phyloP scores from a whole-genome alignment of 768 basidiomycete genomes.

The Glaciozyma antarctica region DNA sequence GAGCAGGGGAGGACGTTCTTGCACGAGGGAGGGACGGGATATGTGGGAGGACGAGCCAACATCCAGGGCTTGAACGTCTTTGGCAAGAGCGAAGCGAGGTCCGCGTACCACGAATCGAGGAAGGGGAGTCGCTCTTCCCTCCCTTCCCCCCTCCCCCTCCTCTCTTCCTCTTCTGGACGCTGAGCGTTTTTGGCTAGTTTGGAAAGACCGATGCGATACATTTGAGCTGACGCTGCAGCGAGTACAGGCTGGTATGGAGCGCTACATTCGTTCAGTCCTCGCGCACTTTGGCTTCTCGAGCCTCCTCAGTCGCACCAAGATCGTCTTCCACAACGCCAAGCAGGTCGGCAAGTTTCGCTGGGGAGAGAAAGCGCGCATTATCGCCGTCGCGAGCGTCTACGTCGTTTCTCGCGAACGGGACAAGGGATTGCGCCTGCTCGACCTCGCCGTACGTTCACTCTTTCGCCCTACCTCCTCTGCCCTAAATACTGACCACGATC shows the following conservation, averaged over 20 bases:
- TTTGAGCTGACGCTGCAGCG: not conserved
- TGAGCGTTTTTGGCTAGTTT: not conserved
- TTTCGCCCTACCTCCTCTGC: not conserved
- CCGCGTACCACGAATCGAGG: conserved; percentile 8
- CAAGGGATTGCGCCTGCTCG: conserved; percentile 7
- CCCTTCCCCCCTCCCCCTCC: not conserved
- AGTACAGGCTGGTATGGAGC: conserved; percentile 5
- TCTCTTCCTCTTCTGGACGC: not conserved
- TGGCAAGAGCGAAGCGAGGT: conserved; percentile 1
- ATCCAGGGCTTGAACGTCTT: not conserved
- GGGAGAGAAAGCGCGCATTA: conserved; percentile 12
- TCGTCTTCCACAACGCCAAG: conserved; percentile 10
- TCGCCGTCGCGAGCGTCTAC: conserved; percentile 22
- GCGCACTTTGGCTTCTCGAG: conserved; percentile 1
- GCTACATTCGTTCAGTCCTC: conserved; percentile 7
- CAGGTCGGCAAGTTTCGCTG: conserved; percentile 13
- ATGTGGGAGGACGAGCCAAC: not conserved
- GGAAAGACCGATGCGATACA: not conserved
- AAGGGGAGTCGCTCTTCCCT: not conserved
- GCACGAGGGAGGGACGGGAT: not conserved
- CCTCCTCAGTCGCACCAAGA: not conserved
- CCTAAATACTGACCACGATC: not conserved
- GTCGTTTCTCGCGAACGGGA: conserved; percentile 5
- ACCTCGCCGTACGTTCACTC: conserved; percentile 16
- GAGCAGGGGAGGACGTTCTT: conserved; percentile 9